Base-by-base conservation (phyloP, 306 rosid genomes). In the Phaseolus lunatus region DNA sequence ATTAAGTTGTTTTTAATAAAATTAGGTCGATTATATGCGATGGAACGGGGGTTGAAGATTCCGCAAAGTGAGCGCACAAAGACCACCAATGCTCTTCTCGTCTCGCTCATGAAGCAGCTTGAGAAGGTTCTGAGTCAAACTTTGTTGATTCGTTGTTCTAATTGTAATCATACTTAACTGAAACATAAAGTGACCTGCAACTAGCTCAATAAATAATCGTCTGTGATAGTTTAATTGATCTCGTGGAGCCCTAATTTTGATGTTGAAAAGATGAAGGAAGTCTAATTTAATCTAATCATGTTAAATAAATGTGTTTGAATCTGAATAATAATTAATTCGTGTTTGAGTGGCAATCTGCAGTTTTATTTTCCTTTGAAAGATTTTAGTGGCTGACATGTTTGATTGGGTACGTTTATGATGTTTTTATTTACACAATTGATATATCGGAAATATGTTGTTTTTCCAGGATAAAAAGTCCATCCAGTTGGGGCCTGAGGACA, bases 91-190 rank as follows among this genome's bases (percentile, higher is more conserved):
- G 69, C 99, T 77, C 86, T 96, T 66, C 98, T 96, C 23, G 35
- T 92, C 80, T 96, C 99, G n/a, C 96, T 96, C 45, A 96, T 96
- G 97, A 96, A 96, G 9, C 99, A 96, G 83, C 98, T 96, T 10
- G 99, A 96, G 84, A 96, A 93, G 98, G 98, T 92, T 39, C 15
- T 68, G 1, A 68, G 9, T 9, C 5, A 61, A 11, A 75, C 16
- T 39, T 3, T n/a, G n/a, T 49, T 74, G 2, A 7, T 67, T 58
- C 9, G 24, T 4, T 58, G 2, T 74, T 15, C 19, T 5, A 23
- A 29, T 66, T 75, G 3, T 75, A 49, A 45, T 81, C 66, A 67
- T 8, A 22, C 54, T 67, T 73, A 80, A 54, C 43, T 29, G 8
- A 18, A 24, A 8, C 4, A 47, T 4, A 43, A 10, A 9, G 9